phyloP scores from a whole-genome alignment of 1,284 basidiomycete genomes.

The Microbotryum violaceum region DNA sequence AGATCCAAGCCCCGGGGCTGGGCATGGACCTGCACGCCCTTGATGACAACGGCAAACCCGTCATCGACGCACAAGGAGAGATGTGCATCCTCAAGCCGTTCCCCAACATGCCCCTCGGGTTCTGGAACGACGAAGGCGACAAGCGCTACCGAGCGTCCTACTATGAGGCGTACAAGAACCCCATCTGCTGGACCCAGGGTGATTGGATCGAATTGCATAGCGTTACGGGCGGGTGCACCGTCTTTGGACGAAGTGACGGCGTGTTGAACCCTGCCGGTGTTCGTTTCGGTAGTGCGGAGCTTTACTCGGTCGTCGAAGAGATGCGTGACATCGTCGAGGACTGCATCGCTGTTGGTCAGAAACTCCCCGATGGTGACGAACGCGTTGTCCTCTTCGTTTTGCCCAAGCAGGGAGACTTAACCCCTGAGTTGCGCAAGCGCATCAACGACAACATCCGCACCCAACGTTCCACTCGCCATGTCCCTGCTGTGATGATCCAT shows the following conservation, averaged over 20 bases:
- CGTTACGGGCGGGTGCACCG: constrained; percentile 19
- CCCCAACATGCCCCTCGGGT: constrained; percentile 71
- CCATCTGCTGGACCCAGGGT: constrained; percentile 16
- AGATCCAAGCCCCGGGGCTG: constrained; percentile 75
- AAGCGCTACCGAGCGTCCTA: constrained; percentile 65
- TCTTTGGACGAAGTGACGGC: constrained; percentile 65
- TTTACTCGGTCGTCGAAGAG: constrained; percentile 69
- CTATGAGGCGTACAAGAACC: constrained; percentile 51
- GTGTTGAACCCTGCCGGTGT: constrained; percentile 68
- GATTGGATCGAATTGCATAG: constrained; percentile 26
- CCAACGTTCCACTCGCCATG: constrained; percentile 24
- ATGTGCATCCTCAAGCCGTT: constrained; percentile 68
- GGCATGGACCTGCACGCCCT: constrained; percentile 53
- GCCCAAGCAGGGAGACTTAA: constrained; percentile 52
- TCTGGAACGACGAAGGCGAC: constrained; percentile 44
- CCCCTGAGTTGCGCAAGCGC: constrained; percentile 50
- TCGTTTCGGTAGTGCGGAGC: constrained; percentile 74
- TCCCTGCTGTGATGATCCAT: constrained; percentile 24
- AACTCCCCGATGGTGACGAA: constrained; percentile 65
- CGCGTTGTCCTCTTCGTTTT: constrained; percentile 76
- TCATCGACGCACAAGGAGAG: constrained; percentile 45
- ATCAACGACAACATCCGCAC: constrained; percentile 27
- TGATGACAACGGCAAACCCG: constrained; percentile 45
- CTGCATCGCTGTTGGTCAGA: constrained; percentile 62
- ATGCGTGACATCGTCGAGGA: constrained; percentile 23